Conservation (phyloP, 306 rosid species). For the Vicia sativa region DNA sequence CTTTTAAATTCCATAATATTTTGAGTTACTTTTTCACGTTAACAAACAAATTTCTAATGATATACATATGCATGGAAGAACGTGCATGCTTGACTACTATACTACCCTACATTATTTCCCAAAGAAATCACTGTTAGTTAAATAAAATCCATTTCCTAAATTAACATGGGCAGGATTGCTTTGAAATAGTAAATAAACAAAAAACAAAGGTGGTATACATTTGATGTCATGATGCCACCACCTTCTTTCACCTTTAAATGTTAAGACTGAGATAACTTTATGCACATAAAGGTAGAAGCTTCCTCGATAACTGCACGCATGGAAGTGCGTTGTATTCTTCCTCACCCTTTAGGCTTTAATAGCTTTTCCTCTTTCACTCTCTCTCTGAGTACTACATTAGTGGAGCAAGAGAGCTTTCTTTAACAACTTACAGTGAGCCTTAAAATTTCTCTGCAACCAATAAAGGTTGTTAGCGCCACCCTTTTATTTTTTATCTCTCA, state of each 20-base stretch:
- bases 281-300: slow-evolving; percentile 85
- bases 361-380: slow-evolving; percentile 49
- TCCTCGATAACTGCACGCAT: slow-evolving; percentile 89
- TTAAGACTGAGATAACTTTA: slow-evolving; percentile 53
- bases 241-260: slow-evolving; percentile 65
- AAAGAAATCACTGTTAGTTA: slow-evolving; percentile 34
- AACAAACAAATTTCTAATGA: slow-evolving; percentile 34
- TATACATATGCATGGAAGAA: slow-evolving; percentile 55
- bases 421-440: slow-evolving; percentile 71
- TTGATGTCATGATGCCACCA: slow-evolving; percentile 45
- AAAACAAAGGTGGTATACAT: slow-evolving; percentile 29
- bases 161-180: slow-evolving; percentile 11
- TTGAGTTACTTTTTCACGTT: too few species aligned
- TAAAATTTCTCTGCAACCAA: slow-evolving; percentile 82
- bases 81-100: slow-evolving; percentile 48
- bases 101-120: slow-evolving; percentile 25
- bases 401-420: slow-evolving; percentile 61
- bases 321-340: slow-evolving; percentile 99
- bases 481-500: slow-evolving; percentile 34
- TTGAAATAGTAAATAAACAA: slow-evolving; percentile 9
- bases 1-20: too few species aligned
- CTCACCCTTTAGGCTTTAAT: slow-evolving; percentile 87
- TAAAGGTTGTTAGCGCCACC: slow-evolving; percentile 70
- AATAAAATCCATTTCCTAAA: slow-evolving; percentile 6
- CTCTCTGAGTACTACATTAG: slow-evolving; percentile 50